Conservation (phyloP, 2,329 filamentous ascomycete genomes). For the Verticillium nubilum region DNA sequence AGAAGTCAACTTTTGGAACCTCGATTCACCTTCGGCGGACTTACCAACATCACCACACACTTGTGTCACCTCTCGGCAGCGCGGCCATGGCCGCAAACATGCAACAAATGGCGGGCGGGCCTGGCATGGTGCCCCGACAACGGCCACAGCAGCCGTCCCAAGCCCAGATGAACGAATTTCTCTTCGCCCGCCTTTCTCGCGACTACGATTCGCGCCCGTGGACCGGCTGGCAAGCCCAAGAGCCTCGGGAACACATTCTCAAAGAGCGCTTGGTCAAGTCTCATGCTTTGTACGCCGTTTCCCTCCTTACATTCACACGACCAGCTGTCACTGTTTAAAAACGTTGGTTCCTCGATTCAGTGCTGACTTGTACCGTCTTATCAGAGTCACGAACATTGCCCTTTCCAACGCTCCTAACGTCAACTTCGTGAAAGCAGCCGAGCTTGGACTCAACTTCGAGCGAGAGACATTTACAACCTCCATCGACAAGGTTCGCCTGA, state of each 20-base stretch:
- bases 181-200: conserved; percentile 28
- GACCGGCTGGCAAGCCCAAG: conserved; percentile 31
- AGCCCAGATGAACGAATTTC: conserved; percentile 28
- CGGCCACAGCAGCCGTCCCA: conserved; percentile 27
- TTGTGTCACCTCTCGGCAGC: conserved; percentile 13
- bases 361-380: conserved; percentile 6
- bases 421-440: conserved; percentile 34
- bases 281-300: conserved; percentile 33
- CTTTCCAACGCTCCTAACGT: conserved; percentile 33
- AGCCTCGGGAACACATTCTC: conserved; percentile 18
- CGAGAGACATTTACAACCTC: conserved; percentile 39
- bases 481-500: conserved; percentile 39
- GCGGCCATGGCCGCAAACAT: conserved; percentile 58
- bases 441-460: conserved; percentile 40
- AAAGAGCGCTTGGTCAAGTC: conserved; percentile 36
- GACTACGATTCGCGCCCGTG: conserved; percentile 12
- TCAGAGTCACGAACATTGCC: conserved; percentile 45
- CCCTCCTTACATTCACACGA: background rate
- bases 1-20: background rate
- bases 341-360: conserved; percentile 3
- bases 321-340: background rate
- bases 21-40: background rate
- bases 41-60: background rate
- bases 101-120: conserved; percentile 47
- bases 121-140: conserved; percentile 38